Percentiles rank a stretch among this genome's conserved stretches.
phyloP scores from a whole-genome alignment of 768 basidiomycete species.

The Leccinum truebloodii region DNA sequence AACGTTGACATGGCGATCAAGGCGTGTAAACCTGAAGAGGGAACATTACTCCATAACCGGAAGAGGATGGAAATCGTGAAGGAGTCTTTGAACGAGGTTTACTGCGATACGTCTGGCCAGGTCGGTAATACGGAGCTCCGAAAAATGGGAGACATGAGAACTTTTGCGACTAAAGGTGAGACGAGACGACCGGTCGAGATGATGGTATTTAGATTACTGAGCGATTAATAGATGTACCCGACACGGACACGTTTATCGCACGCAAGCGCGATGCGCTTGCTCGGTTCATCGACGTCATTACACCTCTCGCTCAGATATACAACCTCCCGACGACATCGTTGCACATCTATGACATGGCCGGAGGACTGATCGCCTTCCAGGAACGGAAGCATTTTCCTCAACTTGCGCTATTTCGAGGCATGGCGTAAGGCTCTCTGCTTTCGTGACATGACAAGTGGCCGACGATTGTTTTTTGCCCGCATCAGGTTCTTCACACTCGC shows the following conservation, averaged over 20 bases:
- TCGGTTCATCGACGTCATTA: conserved; percentile 73
- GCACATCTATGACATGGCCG: conserved; percentile 79
- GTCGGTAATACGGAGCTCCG: conserved; percentile 57
- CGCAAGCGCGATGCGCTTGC: conserved; percentile 58
- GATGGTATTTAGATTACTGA: conserved; percentile 2
- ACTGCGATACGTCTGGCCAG: conserved; percentile 75
- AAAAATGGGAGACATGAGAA: conserved; percentile 58
- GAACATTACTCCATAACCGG: conserved; percentile 59
- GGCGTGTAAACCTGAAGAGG: conserved; percentile 70
- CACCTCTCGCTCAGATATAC: conserved; percentile 69
- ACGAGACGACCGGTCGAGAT: background rate
- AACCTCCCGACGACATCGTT: conserved; percentile 69
- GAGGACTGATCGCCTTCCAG: conserved; percentile 89
- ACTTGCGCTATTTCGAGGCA: conserved; percentile 79
- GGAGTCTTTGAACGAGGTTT: conserved; percentile 77
- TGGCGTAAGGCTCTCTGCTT: conserved; percentile 63
- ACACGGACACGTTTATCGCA: conserved; percentile 49
- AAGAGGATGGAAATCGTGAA: conserved; percentile 71
- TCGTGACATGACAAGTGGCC: background rate
- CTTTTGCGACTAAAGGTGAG: conserved; percentile 65
- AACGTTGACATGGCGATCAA: conserved; percentile 73
- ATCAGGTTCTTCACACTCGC: conserved; percentile 84
- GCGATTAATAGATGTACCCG: conserved; percentile 51
- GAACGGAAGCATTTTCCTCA: conserved; percentile 84
- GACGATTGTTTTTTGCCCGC: background rate